Evolutionary conservation across 495 filamentous ascomycete genomes (phyloP).

Genomic region (Aspergillus sclerotioniger): DNA sequence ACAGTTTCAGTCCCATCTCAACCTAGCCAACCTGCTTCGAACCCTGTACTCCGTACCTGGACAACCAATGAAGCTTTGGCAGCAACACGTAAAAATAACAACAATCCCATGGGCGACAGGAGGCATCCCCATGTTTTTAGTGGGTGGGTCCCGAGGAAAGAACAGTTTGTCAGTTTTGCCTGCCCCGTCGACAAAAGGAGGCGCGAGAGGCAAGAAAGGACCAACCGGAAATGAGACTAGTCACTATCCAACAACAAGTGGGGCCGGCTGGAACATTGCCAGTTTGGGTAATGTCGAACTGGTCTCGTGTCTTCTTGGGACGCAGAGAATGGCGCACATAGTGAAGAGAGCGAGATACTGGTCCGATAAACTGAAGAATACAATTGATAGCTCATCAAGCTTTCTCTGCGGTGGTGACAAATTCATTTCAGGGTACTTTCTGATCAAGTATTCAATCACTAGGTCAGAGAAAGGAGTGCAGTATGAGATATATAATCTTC

Average conservation of each 20-base stretch:
- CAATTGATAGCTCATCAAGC: too few relatives aligned
- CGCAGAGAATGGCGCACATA: background rate
- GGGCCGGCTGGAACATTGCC: background rate
- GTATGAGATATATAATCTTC: too few relatives aligned
- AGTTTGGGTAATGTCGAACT: background rate
- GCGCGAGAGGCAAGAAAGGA: background rate
- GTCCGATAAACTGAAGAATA: background rate
- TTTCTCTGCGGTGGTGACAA: too few relatives aligned
- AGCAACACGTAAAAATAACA: too few relatives aligned
- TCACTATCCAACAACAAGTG: background rate
- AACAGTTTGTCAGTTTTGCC: constrained; percentile 1
- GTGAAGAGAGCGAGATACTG: background rate
- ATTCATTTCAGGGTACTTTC: too few relatives aligned
- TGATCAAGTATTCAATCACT: too few relatives aligned
- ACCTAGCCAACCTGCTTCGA: too few relatives aligned
- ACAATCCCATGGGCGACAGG: too few relatives aligned
- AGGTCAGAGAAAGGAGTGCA: too few relatives aligned
- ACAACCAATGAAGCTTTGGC: too few relatives aligned
- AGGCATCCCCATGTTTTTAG: background rate
- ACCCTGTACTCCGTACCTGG: too few relatives aligned
- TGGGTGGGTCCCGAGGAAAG: background rate
- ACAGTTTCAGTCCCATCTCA: too few relatives aligned
- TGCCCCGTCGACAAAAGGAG: background rate
- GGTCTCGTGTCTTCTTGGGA: background rate
- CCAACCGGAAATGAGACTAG: background rate